Base-by-base conservation (phyloP, 768 basidiomycete genomes). In the Clitopilus hobsonii region DNA sequence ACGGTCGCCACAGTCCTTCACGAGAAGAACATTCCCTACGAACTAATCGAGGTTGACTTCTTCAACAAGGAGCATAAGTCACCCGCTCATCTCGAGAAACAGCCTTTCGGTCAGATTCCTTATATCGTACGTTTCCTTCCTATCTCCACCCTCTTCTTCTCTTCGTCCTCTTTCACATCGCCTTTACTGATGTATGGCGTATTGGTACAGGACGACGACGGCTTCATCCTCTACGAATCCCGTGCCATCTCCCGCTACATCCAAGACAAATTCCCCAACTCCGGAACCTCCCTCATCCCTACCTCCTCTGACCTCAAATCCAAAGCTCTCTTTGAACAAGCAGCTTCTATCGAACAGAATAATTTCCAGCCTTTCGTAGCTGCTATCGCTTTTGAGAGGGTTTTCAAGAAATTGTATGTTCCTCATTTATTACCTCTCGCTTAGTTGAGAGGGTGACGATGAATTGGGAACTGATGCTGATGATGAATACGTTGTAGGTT, bases 31-130 rank as follows among this genome's bases (percentile, higher is more conserved):
- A 71, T 88, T 5, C 77, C 82, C 0, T 88, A 80, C 64, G 78
- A 82, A 58, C 59, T 85, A 51, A 56, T 77, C 41, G 7, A 47
- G 5, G 52, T 88, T 58, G 69, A 85, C 59, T 51, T 82, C 22
- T 1, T 49, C 38, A 75, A 75, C 57, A 65, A 61, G 18, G 73
- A 75, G 36, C 81, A 85, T 32, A 86, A 83, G 65, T 2, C 63
- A 0, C 61, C 77, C 0, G 75, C 60, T 7, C 79, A 68, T 69
- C 20, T 76, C 13, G 61, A 67, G 27, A 67, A 73, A 49, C 85
- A 91, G 59, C 88, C 89, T 0, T 88, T 86, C 60, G 82, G 83
- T 18, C 80, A 83, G 61, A 71, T 85, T 22, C 84, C 85, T 2
- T 80, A 76, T 63, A 73, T 86, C 53, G 80, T 77, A 53, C 28